Conservation (phyloP, 192 early-diverging fungal genomes). For the Backusella westeae region DNA sequence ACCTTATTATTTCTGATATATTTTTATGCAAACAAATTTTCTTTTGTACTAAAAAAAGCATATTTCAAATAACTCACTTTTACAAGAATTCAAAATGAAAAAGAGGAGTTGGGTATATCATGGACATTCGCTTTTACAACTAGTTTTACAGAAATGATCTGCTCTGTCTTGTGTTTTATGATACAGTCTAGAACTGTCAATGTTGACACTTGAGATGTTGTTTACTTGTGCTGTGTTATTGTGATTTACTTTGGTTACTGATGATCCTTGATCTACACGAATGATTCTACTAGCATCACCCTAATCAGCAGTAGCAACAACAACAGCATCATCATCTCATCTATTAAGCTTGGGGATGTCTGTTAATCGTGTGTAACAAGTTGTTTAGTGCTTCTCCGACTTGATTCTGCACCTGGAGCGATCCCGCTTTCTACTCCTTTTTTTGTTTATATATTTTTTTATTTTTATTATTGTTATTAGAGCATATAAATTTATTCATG, state of each 20-base stretch:
- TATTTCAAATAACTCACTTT: slow-evolving; percentile 7
- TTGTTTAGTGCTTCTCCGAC: neutral
- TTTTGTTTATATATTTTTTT: neutral
- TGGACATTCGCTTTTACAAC: neutral
- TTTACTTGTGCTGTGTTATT: no score
- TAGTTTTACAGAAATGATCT: neutral
- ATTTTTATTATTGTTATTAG: neutral
- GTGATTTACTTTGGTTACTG: no score
- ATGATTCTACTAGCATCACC: no score
- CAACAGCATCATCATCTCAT: no score
- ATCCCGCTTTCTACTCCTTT: neutral
- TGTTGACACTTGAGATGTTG: no score
- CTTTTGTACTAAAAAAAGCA: slow-evolving; percentile 1
- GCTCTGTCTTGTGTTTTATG: no score
- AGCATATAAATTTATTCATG: neutral
- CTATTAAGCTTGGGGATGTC: neutral
- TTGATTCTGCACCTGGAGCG: slow-evolving; percentile 4
- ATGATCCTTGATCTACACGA: no score
- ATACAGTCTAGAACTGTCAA: no score
- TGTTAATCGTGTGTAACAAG: neutral
- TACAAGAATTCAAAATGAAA: neutral
- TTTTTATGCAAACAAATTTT: neutral
- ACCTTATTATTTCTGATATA: neutral
- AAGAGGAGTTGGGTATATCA: neutral
- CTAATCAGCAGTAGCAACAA: no score